Evolutionary conservation across 2,329 filamentous ascomycete genomes (phyloP).

Genomic region (Leptographium flavum): DNA sequence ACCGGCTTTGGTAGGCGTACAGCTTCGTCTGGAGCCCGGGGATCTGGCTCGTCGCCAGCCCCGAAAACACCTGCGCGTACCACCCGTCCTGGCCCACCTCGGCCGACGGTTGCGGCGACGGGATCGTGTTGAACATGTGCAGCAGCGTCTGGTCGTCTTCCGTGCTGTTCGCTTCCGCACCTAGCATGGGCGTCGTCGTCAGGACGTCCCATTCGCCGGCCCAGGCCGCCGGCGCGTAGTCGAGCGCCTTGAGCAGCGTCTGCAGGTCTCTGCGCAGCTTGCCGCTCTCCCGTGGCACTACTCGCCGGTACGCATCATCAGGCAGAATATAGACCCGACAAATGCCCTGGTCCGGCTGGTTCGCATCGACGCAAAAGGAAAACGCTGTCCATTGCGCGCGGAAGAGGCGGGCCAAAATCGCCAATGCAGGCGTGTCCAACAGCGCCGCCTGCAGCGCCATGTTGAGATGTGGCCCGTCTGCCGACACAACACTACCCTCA

Average conservation of each 20-base stretch:
- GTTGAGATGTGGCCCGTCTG: background rate
- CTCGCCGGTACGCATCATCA: conserved; percentile 44
- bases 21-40: conserved; percentile 49
- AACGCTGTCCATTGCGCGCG: conserved; percentile 27
- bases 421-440: conserved; percentile 6
- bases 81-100: conserved; percentile 33
- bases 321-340: conserved; percentile 49
- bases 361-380: conserved; percentile 18
- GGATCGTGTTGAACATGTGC: conserved; percentile 58
- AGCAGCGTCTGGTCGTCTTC: conserved; percentile 41
- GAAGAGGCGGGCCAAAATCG: conserved; percentile 17
- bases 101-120: conserved; percentile 49
- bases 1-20: conserved; percentile 67
- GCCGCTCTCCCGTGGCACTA: conserved; percentile 32
- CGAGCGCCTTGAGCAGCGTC: conserved; percentile 34
- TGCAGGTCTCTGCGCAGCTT: conserved; percentile 30
- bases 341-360: conserved; percentile 14
- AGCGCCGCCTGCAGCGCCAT: conserved; percentile 6
- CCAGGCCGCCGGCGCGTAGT: conserved; percentile 44
- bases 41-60: conserved; percentile 37
- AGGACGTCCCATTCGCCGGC: background rate
- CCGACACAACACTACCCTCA: background rate
- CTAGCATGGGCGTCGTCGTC: background rate
- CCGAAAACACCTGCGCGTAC: conserved; percentile 36
- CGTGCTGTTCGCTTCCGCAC: background rate